phyloP scores from a whole-genome alignment of 2,329 filamentous ascomycete genomes.

The Pseudogymnoascus sp. region DNA sequence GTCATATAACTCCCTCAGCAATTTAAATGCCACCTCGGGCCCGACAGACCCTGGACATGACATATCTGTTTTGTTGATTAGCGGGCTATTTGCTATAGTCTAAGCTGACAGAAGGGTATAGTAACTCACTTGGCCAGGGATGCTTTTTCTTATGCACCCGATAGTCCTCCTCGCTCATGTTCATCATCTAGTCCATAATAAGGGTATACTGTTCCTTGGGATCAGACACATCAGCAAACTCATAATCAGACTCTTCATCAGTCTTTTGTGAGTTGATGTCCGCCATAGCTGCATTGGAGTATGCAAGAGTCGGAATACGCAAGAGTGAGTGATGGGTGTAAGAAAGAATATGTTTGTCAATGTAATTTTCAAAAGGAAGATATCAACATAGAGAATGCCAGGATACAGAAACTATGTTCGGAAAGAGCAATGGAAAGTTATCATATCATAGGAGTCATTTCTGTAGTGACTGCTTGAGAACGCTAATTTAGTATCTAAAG shows the following conservation, averaged over 20 bases:
- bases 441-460: not conserved
- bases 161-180: not conserved
- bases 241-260: not conserved
- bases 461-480: not conserved
- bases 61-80: not conserved
- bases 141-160: not conserved
- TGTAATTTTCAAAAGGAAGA: not conserved
- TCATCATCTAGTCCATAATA: not conserved
- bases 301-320: not conserved
- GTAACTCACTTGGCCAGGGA: not conserved
- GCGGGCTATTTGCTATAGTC: not conserved
- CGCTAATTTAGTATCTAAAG: not conserved
- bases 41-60: not conserved
- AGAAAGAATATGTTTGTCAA: not conserved
- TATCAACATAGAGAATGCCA: no score
- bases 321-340: not conserved
- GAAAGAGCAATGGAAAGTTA: not conserved
- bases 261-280: not conserved
- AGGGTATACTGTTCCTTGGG: not conserved
- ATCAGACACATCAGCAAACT: not conserved
- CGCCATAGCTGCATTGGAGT: not conserved
- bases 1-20: not conserved
- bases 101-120: not conserved
- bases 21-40: not conserved
- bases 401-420: no score